Conservation (phyloP, 805 yeast species). For the Candida maesae region DNA sequence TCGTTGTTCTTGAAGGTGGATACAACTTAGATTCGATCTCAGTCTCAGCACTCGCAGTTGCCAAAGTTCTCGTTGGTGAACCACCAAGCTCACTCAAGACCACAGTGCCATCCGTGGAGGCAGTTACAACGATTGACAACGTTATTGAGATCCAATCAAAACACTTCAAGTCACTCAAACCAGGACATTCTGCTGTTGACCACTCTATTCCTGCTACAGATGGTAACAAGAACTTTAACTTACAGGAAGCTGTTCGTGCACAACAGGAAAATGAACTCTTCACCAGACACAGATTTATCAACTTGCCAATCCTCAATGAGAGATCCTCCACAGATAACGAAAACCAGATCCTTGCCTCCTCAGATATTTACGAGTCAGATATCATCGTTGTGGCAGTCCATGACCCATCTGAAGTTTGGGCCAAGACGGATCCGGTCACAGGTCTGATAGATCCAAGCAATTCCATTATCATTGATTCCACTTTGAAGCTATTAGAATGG, state of each 20-base stretch:
- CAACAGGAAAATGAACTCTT: conserved; percentile 60
- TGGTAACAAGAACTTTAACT: conserved; percentile 40
- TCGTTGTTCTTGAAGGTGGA: conserved; percentile 95
- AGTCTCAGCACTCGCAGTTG: conserved; percentile 84
- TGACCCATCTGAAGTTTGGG: conserved; percentile 93
- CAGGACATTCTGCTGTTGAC: conserved; percentile 48
- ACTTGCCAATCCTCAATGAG: conserved; percentile 57
- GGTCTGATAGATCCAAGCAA: conserved; percentile 74
- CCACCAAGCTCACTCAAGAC: conserved; percentile 80
- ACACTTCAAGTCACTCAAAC: conserved; percentile 82
- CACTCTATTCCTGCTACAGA: conserved; percentile 32
- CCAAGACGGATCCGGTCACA: conserved; percentile 70
- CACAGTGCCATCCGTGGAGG: conserved; percentile 66
- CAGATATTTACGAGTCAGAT: conserved; percentile 59
- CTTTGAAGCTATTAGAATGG: conserved; percentile 70
- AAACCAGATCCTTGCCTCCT: conserved; percentile 68
- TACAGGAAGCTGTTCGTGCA: conserved; percentile 73
- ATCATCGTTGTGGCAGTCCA: conserved; percentile 71
- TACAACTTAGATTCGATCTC: conserved; percentile 91
- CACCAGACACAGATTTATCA: conserved; percentile 53
- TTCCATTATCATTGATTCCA: conserved; percentile 73
- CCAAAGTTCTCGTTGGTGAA: conserved; percentile 88
- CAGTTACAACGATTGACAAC: conserved; percentile 75
- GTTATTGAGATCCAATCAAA: conserved; percentile 77
- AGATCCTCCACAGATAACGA: conserved; percentile 44